Conservation (phyloP, 495 filamentous ascomycete genomes). For the Daldinia grandis region DNA sequence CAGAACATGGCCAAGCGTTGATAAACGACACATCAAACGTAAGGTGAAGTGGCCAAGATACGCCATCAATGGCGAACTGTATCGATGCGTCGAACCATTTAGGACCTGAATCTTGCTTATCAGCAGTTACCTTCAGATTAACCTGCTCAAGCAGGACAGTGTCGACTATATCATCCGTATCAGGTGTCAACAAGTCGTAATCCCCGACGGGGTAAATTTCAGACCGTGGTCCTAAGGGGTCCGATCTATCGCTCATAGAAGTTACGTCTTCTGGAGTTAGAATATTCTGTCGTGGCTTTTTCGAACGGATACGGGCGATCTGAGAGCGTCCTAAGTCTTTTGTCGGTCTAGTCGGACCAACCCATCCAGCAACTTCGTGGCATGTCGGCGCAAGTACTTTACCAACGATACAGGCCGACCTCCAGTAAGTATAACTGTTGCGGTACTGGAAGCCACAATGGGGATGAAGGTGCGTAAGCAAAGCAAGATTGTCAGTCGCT, state of each 20-base stretch:
- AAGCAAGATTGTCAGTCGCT: slow-evolving; percentile 65
- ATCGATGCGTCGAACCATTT: slow-evolving; percentile 68
- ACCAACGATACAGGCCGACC: slow-evolving; percentile 71
- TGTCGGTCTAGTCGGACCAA: slow-evolving; percentile 71
- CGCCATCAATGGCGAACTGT: slow-evolving; percentile 71
- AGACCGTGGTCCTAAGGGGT: slow-evolving; percentile 69
- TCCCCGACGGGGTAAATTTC: slow-evolving; percentile 67
- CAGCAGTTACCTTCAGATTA: slow-evolving; percentile 52
- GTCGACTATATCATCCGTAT: slow-evolving; percentile 64
- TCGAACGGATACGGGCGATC: slow-evolving; percentile 68
- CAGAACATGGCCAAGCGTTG: slow-evolving; percentile 69
- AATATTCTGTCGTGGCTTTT: slow-evolving; percentile 51
- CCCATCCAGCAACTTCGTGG: slow-evolving; percentile 72
- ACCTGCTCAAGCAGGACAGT: slow-evolving; percentile 72
- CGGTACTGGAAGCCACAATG: slow-evolving; percentile 77
- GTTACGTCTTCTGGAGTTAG: slow-evolving; percentile 63
- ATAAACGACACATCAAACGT: slow-evolving; percentile 73
- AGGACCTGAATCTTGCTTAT: slow-evolving; percentile 45
- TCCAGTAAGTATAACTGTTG: slow-evolving; percentile 74
- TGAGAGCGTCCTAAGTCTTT: slow-evolving; percentile 67
- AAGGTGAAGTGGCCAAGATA: slow-evolving; percentile 69
- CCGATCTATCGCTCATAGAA: slow-evolving; percentile 66
- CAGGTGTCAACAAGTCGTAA: slow-evolving; percentile 63
- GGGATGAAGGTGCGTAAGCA: slow-evolving; percentile 68
- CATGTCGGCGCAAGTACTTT: slow-evolving; percentile 81